Evolutionary conservation across 768 basidiomycete species (phyloP), one percentile per base, ranked within the genome.

Genomic region (Hericium rajendrae): DNA sequence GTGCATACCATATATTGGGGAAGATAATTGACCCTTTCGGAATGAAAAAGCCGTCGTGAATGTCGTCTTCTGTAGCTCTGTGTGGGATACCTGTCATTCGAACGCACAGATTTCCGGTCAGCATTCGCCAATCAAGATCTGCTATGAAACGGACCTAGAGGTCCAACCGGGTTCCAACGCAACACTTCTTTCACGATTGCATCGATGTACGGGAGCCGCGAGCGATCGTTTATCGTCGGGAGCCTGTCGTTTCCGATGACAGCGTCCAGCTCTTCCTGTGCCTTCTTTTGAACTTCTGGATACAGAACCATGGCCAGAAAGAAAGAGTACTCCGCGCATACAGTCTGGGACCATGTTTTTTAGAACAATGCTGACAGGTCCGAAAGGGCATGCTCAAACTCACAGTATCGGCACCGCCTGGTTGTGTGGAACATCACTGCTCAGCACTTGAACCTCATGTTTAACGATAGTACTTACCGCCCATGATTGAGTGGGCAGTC

Each of bases 11-110:
- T 52, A 69, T 65, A 53, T 75, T 75, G 0, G 68, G 57, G 51
- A 73, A 60, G 16, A 74, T 60, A 32, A 72, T 64, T 0, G 72
- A 69, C 6, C 70, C 73, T 48, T 70, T 71, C 3, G 74, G 73
- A 22, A 76, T 73, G 43, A 68, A 63, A 62, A 69, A 71, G 1
- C 68, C 71, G 0, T 72, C 57, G 53, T 76, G 74, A 0, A 66
- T 64, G 48, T 75, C 73, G 53, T 76, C 74, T 24, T 65, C 62
- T 32, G 61, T 68, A 12, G 66, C 57, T 37, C 67, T 64, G 57
- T 76, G 75, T 0, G 74, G 69, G 4, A 74, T 63, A 4, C 66
- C 73, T 53, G 15, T 8, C 32, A 32, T 32, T 32, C 32, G 32
- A 32, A 2, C 1, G 9, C 2, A 32, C 32, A 32, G 16, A 4